Base-by-base conservation (phyloP, 2,329 filamentous ascomycete species). In the Huntiella abstrusa region DNA sequence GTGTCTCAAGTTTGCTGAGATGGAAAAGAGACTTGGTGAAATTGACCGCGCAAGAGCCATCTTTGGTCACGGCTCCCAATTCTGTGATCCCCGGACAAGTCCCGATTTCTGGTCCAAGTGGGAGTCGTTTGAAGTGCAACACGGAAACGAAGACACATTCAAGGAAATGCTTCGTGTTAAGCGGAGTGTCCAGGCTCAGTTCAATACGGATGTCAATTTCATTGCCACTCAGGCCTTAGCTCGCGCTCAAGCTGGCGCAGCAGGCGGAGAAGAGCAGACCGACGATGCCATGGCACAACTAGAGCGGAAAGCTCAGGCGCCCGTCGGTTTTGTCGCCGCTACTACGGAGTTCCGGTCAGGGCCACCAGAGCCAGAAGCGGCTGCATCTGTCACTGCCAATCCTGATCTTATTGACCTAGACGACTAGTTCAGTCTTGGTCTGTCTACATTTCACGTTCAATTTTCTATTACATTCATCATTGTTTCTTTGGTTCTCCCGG, bases 111-210 rank as follows among this genome's bases (percentile, higher is more conserved):
- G 92, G 92, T 72, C 78, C 55, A 92, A 88, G 60, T 98, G 91
- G 91, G 91, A 98, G 62, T 72, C 78, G 46, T 98, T 98, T 61
- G 92, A 98, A 63, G 86, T 96, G 16, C 83, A 92, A 60, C 91
- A 98, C 58, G 91, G 91, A 53, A 98, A 98, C 63, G 92, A 98
- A 61, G 91, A 98, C 60, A 98, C 92, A 0, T 98, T 92, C 71
- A 95, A 94, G 67, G 91, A 98, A 60, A 98, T 98, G 91, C 70
- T 96, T 52, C 80, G 91, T 28, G 86, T 98, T 68, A 98, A 96
- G 70, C 72, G 91, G 59, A 94, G 85, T 62, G 91, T 98, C 10
- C 86, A 95, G 62, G 88, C 91, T 45, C 84, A 95, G 65, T 98
- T 92, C 70, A 96, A 96, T 58, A 98, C 92, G 39, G 91, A 98